These are phyloP conservation scores for Taiozyma sp. DNA, from an alignment of 1,139 yeast genomes.

Conservation along the genomic window DNA sequence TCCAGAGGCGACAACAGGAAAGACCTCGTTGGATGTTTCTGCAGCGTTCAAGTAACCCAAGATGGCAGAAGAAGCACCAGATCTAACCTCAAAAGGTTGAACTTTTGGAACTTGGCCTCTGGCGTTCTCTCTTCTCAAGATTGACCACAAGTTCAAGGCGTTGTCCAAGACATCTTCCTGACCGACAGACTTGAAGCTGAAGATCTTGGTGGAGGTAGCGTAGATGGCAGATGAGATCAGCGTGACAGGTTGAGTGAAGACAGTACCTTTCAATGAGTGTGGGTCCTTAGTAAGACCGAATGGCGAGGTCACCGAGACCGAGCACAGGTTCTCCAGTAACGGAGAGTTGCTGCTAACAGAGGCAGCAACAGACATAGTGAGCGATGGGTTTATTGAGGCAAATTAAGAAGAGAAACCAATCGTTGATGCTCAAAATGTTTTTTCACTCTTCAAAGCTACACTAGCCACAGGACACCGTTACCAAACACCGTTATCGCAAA, in stretches of 20 bases:
- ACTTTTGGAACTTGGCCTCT: constrained; percentile 52
- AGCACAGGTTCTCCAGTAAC: constrained; percentile 22
- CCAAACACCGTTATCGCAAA: neutral
- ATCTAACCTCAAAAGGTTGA: constrained; percentile 64
- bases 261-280: constrained; percentile 40
- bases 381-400: neutral
- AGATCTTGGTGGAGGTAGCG: constrained; percentile 56
- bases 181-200: constrained; percentile 65
- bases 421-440: neutral
- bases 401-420: neutral
- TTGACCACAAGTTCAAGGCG: constrained; percentile 57
- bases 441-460: neutral
- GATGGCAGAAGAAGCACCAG: constrained; percentile 79
- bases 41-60: constrained; percentile 62
- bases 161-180: constrained; percentile 56
- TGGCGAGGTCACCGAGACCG: constrained; percentile 38
- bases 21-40: constrained; percentile 14
- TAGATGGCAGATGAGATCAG: constrained; percentile 64
- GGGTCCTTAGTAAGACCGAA: constrained; percentile 61
- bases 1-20: constrained; percentile 59
- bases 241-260: constrained; percentile 57
- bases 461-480: neutral
- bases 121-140: constrained; percentile 46
- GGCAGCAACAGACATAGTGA: constrained; percentile 15
- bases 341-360: constrained; percentile 16